Evolutionary conservation across 306 rosid species (phyloP).

Genomic region (Canavalia ensiformis): DNA sequence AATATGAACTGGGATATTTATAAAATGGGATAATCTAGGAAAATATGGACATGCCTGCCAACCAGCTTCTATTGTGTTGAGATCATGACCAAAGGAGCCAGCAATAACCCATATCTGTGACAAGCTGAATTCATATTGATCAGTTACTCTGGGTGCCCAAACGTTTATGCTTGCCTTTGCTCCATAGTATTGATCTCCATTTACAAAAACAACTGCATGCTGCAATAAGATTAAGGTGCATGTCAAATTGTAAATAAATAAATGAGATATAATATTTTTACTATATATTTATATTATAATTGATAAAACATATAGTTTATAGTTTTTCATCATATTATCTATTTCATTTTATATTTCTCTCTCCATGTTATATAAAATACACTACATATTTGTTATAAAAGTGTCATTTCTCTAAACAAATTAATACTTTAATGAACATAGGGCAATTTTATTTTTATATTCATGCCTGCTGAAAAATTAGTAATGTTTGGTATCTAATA

Average conservation of each 20-base stretch:
- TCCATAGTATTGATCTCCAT: constrained; percentile 97
- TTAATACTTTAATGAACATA: neutral
- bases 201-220: constrained; percentile 97
- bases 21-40: neutral
- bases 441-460: neutral
- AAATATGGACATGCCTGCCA: constrained; percentile 86
- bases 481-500: neutral
- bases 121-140: constrained; percentile 89
- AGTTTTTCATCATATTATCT: no score
- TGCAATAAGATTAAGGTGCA: constrained; percentile 45
- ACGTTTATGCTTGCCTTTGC: constrained; percentile 92
- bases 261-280: no score
- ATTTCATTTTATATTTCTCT: no score
- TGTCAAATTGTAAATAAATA: neutral
- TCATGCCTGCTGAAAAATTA: neutral
- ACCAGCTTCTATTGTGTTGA: constrained; percentile 98
- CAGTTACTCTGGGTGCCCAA: constrained; percentile 82
- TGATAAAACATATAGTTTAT: no score
- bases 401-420: neutral
- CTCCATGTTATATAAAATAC: no score
- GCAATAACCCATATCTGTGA: constrained; percentile 98
- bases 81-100: constrained; percentile 89
- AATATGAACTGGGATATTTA: neutral
- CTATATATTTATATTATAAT: no score
- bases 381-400: no score